Evolutionary conservation across 306 rosid species (phyloP).

Genomic region (Vigna unguiculata): DNA sequence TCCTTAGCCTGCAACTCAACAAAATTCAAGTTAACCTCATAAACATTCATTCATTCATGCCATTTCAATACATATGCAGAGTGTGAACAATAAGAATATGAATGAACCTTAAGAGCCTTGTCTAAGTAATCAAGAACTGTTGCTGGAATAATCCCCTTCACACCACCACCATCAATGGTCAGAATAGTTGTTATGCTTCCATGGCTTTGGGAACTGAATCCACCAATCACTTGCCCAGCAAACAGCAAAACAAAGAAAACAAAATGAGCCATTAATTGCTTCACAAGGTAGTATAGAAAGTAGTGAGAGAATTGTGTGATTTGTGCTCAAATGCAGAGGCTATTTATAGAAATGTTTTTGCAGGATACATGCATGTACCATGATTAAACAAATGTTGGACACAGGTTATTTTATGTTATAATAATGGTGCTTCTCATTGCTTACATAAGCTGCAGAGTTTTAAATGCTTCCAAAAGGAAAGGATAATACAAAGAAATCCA

Average conservation of each 20-base stretch:
- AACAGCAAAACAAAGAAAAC: background rate
- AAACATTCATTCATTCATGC: no score
- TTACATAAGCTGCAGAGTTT: no score
- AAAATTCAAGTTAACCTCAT: background rate
- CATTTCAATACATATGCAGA: no score
- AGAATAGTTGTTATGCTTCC: conserved; percentile 20
- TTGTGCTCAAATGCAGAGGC: background rate
- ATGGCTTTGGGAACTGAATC: background rate
- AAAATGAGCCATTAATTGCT: background rate
- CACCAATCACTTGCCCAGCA: background rate
- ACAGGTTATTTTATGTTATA: no score
- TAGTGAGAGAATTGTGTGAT: background rate
- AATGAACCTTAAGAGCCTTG: conserved; percentile 19
- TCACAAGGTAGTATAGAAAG: background rate
- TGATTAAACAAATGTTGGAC: no score
- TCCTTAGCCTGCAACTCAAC: background rate
- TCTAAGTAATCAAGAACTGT: conserved; percentile 16
- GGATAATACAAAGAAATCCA: no score
- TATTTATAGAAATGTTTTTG: background rate
- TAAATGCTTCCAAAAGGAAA: no score
- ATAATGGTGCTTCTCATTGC: no score
- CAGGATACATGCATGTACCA: no score
- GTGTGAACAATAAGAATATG: no score
- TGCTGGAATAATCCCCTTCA: conserved; percentile 41
- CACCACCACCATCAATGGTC: conserved; percentile 44